Base-by-base conservation (phyloP, 2,329 filamentous ascomycete species). In the Nannizziopsis barbatae region DNA sequence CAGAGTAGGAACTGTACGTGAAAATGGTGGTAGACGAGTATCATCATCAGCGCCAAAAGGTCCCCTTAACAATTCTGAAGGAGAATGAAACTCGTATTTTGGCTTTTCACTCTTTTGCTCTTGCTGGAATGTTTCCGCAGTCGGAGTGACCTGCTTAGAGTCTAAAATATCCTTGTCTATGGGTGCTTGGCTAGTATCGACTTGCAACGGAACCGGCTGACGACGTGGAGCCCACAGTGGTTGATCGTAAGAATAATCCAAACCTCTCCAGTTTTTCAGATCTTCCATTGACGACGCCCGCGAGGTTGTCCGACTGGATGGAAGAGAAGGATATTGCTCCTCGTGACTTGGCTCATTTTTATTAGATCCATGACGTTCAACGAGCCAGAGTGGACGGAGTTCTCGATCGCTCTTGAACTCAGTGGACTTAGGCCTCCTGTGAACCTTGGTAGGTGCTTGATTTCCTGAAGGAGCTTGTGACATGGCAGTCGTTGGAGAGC, bases 381-480 rank as follows among this genome's bases (percentile, higher is more conserved):
- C 78, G 17, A 95, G 79, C 65, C 85, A 90, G 7, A 95, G 69
- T 0, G 89, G 89, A 56, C 84, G 81, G 58, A 89, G 82, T 60
- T 92, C 86, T 47, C 76, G 76, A 14, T 65, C 69, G 32, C 65
- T 66, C 51, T 67, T 71, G 59, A 77, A 77, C 52, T 78, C 74
- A 3, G 68, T 67, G 1, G 75, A 77, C 45, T 65, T 67, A 0
- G 70, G 65, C 32, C 74, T 71, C 40, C 64, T 62, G 52, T 73
- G 70, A 30, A 71, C 67, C 10, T 62, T 60, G n/a, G 61, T 56
- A 31, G 58, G 42, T 12, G 61, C 35, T 18, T 38, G 64, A 6
- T 72, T 73, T 14, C 55, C 62, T n/a, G 64, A 64, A 27, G 65
- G 58, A 10, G 59, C 57, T 35, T 61, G 65, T 22, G 59, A 56